A percentile compares a stretch with the other conserved stretches of the same genome.
Conservation (phyloP, 2,329 filamentous ascomycete species). For the Dendryphion nanum region DNA sequence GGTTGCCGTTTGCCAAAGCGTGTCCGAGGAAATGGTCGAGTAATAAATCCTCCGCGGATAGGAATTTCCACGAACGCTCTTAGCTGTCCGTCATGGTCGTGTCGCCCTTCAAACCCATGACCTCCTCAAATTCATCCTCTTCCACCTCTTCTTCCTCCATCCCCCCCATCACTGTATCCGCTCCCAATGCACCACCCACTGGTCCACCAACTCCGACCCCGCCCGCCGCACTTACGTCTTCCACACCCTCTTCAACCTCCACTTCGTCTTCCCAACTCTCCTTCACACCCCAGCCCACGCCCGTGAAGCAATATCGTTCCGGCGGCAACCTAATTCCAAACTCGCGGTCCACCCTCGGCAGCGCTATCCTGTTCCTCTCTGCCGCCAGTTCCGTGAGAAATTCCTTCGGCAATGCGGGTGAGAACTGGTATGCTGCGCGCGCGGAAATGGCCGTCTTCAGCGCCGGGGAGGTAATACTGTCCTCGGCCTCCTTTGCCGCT, state of each 20-base stretch:
- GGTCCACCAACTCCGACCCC: slow-evolving; percentile 48
- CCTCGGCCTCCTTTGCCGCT: slow-evolving; percentile 21
- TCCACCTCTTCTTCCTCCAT: slow-evolving; percentile 39
- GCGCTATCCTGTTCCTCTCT: slow-evolving; percentile 46
- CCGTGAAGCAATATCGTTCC: slow-evolving; percentile 54
- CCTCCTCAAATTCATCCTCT: slow-evolving; percentile 47
- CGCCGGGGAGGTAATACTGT: slow-evolving; percentile 61
- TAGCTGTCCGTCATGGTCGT: slow-evolving; percentile 36
- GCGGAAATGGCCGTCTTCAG: slow-evolving; percentile 71
- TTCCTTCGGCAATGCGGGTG: slow-evolving; percentile 65
- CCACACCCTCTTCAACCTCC: slow-evolving; percentile 59
- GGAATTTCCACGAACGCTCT: too few relatives aligned
- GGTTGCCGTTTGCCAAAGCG: too few relatives aligned
- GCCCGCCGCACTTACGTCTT: too few relatives aligned
- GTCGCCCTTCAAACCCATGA: slow-evolving; percentile 32
- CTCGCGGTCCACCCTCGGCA: slow-evolving; percentile 50
- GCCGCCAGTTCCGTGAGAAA: slow-evolving; percentile 69
- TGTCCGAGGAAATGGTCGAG: too few relatives aligned
- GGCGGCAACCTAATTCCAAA: slow-evolving; percentile 60
- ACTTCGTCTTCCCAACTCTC: slow-evolving; percentile 64
- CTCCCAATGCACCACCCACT: slow-evolving; percentile 16
- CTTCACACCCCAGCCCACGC: slow-evolving; percentile 31
- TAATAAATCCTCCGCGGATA: too few relatives aligned
- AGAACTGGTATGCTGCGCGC: slow-evolving; percentile 68
- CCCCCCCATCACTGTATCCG: slow-evolving; percentile 30